Base-by-base conservation (phyloP, 176 grass and related monocot species). In the Cenchrus purpureus region DNA sequence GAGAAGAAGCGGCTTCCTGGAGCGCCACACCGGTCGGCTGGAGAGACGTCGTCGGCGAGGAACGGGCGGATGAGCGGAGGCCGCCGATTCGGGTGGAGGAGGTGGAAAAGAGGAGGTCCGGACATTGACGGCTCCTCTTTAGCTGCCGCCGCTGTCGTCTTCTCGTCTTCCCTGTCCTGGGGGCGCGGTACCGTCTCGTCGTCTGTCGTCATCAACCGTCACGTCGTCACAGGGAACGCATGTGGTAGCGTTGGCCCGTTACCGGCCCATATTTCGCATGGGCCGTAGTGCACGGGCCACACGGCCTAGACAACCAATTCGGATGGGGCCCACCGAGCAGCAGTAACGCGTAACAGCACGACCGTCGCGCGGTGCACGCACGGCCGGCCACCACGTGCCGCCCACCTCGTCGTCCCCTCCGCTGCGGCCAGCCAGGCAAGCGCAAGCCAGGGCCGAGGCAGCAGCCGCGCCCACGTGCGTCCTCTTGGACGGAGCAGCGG, bases 111-210 rank as follows among this genome's bases (percentile, higher is more conserved):
- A 83, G 84, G 89, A 55, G 37, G 80, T 22, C 6, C 64, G 74
- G 79, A 74, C 50, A 83, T 57, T 56, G 84, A 83, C 84, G 88
- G 84, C 57, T 73, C 84, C 37, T 72, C 44, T 78, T 75, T 74
- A 2, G 77, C 11, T 62, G 0, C 77, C 48, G 25, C n/a, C 48
- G 25, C n/a, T 14, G 58, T 16, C 13, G 7, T 45, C 76, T 73
- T 44, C 65, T 56, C 64, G 44, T 82, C 68, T 84, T 34, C 57
- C 9, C 3, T 40, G 37, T 40, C 46, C n/a, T 11, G 61, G 87
- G 69, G 76, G 15, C 69, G 42, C 54, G 84, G 84, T 71, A 52
- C 37, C 12, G 64, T 16, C 28, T 56, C 29, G 12, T 51, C 49
- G 49, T 51, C 16, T 6, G 16, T 55, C 53, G 54, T 37, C 72